Percentiles rank a stretch among this genome's conserved stretches.
Evolutionary conservation across 139 green algal species (phyloP).

Genomic region (Haematococcus sp.): DNA sequence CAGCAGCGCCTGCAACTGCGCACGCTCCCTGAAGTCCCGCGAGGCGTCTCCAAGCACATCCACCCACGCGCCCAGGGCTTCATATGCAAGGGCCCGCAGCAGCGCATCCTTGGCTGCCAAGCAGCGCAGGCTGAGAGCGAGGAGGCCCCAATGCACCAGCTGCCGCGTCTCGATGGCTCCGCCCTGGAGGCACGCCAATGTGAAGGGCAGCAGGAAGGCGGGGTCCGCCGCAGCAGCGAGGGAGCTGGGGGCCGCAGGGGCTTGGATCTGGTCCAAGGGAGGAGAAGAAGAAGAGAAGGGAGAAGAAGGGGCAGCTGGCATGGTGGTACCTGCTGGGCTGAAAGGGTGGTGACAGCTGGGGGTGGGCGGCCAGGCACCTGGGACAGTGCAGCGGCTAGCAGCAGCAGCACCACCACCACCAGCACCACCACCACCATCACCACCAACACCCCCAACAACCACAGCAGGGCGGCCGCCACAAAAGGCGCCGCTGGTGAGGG

Average conservation of each 20-base stretch:
- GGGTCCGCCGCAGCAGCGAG: constrained; percentile 1
- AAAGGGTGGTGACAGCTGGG: too few relatives aligned
- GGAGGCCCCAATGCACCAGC: constrained; percentile 9
- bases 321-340: too few relatives aligned
- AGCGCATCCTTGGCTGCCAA: not conserved
- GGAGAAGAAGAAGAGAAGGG: not conserved
- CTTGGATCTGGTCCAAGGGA: too few relatives aligned
- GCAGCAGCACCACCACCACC: too few relatives aligned
- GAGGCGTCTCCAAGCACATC: not conserved
- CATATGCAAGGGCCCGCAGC: constrained; percentile 5
- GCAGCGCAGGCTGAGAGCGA: not conserved
- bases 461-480: too few relatives aligned
- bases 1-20: not conserved
- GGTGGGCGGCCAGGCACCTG: too few relatives aligned
- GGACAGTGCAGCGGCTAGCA: too few relatives aligned
- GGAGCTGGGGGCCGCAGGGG: too few relatives aligned
- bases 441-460: too few relatives aligned
- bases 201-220: constrained; percentile 5
- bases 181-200: not conserved
- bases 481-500: too few relatives aligned
- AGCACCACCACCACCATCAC: too few relatives aligned
- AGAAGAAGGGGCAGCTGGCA: too few relatives aligned
- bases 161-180: not conserved
- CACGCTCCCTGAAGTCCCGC: constrained; percentile 4
- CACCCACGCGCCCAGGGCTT: not conserved